Evolutionary conservation across 352 stramenopile species (phyloP).

Genomic region (Phytophthora europaea): DNA sequence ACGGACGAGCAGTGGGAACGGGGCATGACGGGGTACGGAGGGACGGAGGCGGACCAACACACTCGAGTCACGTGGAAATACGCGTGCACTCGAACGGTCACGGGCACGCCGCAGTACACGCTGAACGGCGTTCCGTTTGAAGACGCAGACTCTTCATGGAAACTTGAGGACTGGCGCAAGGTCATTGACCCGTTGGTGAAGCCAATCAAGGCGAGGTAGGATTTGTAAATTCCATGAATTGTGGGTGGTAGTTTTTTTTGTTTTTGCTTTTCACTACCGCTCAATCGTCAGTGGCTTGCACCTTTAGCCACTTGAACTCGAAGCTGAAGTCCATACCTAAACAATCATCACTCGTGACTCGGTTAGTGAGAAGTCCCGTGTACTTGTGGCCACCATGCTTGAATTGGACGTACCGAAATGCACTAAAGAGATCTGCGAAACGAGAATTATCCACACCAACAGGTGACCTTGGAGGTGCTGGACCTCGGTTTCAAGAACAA

Average conservation of each 20-base stretch:
- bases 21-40: slow-evolving; percentile 78
- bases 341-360: not conserved
- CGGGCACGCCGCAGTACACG: slow-evolving; percentile 81
- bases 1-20: slow-evolving; percentile 67
- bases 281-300: too few species aligned
- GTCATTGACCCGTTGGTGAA: slow-evolving; percentile 47
- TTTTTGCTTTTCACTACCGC: not conserved
- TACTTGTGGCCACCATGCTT: not conserved
- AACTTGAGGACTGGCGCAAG: slow-evolving; percentile 67
- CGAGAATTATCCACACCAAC: slow-evolving; percentile 5
- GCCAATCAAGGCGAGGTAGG: slow-evolving; percentile 18
- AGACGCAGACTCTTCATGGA: slow-evolving; percentile 73
- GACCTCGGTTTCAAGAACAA: not conserved
- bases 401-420: slow-evolving; percentile 2
- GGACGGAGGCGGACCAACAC: slow-evolving; percentile 62
- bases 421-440: slow-evolving; percentile 1
- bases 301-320: slow-evolving; percentile 10
- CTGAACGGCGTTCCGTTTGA: slow-evolving; percentile 73
- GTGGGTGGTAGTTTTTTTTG: not conserved
- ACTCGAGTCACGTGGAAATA: slow-evolving; percentile 80
- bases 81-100: slow-evolving; percentile 67
- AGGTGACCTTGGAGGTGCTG: slow-evolving; percentile 3
- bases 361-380: not conserved
- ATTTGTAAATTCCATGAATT: not conserved
- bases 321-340: slow-evolving; percentile 27